Base-by-base conservation (phyloP, 2,329 filamentous ascomycete genomes). In the Hypoxylon rubiginosum region DNA sequence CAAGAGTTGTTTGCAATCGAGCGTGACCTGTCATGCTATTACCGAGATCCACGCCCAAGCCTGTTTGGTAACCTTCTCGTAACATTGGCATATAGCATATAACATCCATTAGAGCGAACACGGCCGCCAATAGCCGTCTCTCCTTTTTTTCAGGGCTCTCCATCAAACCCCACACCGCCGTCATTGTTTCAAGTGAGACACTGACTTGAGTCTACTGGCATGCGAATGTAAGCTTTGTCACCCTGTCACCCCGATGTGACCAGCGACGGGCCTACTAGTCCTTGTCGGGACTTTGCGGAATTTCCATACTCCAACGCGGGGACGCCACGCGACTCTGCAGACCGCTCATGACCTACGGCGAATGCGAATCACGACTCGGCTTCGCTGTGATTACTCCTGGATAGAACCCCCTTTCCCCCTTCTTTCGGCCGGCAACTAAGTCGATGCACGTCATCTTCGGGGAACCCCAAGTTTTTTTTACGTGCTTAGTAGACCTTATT, bases 241-340 rank as follows among this genome's bases (percentile, higher is more conserved):
- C n/a, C n/a, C n/a, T 36, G 59, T 62, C 39, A 26, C 55, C 45
- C 30, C 46, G 17, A 24, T 56, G 34, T 58, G 41, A 45, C 46
- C 49, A 24, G 57, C 21, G 45, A 46, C 19, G 51, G 62, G 52
- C 52, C 59, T 30, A 58, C 59, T 32, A 57, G 62, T 51, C 58
- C 26, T 11, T 9, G n/a, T 56, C 58, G 58, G 62, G 62, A 26
- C 48, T 60, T 61, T 43, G 34, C 51, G 62, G 66, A 43, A 50
- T 41, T 48, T n/a, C n/a, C 46, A 36, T 60, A 60, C 64, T 53
- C 67, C 67, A 69, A 69, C 67, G 67, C 61, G 64, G 67, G 64
- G 67, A 55, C 24, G 64, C 64, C 67, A 69, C 67, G 67, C 67
- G 64, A 67, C 67, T 48, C 19, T 62, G 60, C 64, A 69, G 58